Evolutionary conservation across 108 stramenopile genomes (phyloP), one percentile per base, ranked within the genome.

Genomic region (Cyclostephanos tholiformis): DNA sequence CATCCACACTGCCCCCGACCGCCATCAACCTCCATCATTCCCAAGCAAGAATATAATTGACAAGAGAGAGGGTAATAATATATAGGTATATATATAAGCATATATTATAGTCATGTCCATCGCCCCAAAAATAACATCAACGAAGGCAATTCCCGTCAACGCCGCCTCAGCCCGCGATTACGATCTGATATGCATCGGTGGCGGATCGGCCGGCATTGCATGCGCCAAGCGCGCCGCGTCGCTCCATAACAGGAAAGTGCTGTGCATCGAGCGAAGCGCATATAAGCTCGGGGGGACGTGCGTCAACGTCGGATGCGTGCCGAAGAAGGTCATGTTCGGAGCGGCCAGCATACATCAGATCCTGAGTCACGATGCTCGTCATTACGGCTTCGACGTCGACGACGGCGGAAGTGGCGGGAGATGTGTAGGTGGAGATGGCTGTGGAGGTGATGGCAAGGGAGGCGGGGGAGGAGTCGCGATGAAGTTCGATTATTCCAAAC

Each of bases 271-370:
- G 56, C 63, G 76, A 7, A 17, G 29, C 27, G 2, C 25, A 12
- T 1, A 27, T 5, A 69, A 84, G 26, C 82, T 96, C 77, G 97
- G 97, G 12, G 99, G 99, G 30, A 99, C 99, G 20, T 97, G 96
- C 63, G 99, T 99, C 76, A 98, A 99, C 69, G 98, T 98, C 11
- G 99, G 99, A 19, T 99, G 99, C 80, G 99, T 99, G 3, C 99
- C 99, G 62, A 99, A 99, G 84, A 98, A 99, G 77, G 70, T 97
- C 65, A 96, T 98, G 97, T 97, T 76, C 70, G 74, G 78, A 63
- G 88, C 92, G 0, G 92, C 98, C 5, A 70, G 72, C 36, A 88
- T 91, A 26, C 74, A 85, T 13, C 85, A 90, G 51, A 77, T 65
- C 16, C 49, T 92, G 51, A 77, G 89, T 12, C 89, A 92, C 32